Evolutionary conservation across 2,329 filamentous ascomycete genomes (phyloP), one percentile per base, ranked within the genome.

Genomic region (Hypoxylon sp.): DNA sequence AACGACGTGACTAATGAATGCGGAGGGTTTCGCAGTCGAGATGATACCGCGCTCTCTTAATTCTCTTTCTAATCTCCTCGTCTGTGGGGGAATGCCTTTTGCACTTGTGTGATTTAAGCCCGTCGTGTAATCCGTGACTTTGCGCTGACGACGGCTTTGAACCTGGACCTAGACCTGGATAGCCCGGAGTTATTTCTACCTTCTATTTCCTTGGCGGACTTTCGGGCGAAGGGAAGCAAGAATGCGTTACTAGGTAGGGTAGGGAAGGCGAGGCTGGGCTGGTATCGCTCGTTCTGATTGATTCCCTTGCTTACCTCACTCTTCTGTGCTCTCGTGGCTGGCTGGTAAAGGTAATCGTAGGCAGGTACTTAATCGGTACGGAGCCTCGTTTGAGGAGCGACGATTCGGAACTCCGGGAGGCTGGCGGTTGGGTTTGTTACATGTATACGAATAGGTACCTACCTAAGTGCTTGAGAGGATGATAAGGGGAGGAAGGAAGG

Each of bases 191-290:
- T 60, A 60, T 49, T 26, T 55, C 50, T 14, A 40, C n/a, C n/a
- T n/a, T n/a, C n/a, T n/a, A n/a, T n/a, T n/a, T n/a, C n/a, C n/a
- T n/a, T n/a, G n/a, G n/a, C 60, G 59, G 64, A 66, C 49, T 60
- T n/a, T 66, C 55, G 64, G 64, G 33, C 32, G 30, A 66, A 65
- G 53, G 58, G 63, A 59, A 28, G 40, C n/a, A n/a, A n/a, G n/a
- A n/a, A n/a, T n/a, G n/a, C n/a, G 46, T 55, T 42, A 55, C 28
- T n/a, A n/a, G 18, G 28, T 26, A 4, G 22, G 32, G n/a, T n/a
- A 30, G 24, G 11, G 32, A 54, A 32, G 32, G 30, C 12, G 28
- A 46, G 24, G 14, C 24, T 24, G 3, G 42, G n/a, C n/a, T n/a
- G n/a, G n/a, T n/a, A n/a, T n/a, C n/a, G n/a, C n/a, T n/a, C n/a